Evolutionary conservation across 352 stramenopile genomes (phyloP), one percentile per base, ranked within the genome.

Genomic region (Pseudoperonospora humuli): DNA sequence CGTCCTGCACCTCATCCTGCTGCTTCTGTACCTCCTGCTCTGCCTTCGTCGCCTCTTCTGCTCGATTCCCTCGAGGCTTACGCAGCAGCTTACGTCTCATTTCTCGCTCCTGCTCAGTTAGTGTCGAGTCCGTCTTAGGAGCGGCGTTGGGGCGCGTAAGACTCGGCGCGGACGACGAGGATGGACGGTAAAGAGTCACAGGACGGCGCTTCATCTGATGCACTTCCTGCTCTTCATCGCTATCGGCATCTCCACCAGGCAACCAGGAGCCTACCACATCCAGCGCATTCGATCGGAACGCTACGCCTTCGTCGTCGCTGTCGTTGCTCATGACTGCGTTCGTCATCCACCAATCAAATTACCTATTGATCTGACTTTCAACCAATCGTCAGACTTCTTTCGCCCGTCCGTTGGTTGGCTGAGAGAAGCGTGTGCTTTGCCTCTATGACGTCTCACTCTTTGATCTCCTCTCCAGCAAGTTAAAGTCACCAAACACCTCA

Each of bases 71-170:
- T n/a, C 53, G 54, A 5, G 64, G 59, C 20, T 86, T 84, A 20
- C 68, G 68, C 56, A 86, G 47, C 15, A 86, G 20, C 43, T 89
- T 89, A 27, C 67, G 71, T 57, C 79, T 84, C 67, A 86, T 83
- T 45, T 79, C 65, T 7, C 75, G 63, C 58, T 89, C 71, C 29
- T 84, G 48, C 25, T 78, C 60, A 1, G 67, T 84, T n/a, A 81
- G 46, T 15, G 50, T 43, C 2, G 21, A 10, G 20, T 65, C 48
- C 13, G 45, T 14, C 32, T 39, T 45, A 13, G 5, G 24, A 17
- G 11, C 26, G 13, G 29, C 39, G 28, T 46, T 70, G 15, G 53
- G 49, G 1, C 61, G 42, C 11, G 65, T 68, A 17, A 72, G 54
- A 36, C 62, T 65, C 21, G 61, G 51, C 23, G 61, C 40, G 0